phyloP scores from a whole-genome alignment of 2,329 filamentous ascomycete species.

The Beauveria rudraprayagi region DNA sequence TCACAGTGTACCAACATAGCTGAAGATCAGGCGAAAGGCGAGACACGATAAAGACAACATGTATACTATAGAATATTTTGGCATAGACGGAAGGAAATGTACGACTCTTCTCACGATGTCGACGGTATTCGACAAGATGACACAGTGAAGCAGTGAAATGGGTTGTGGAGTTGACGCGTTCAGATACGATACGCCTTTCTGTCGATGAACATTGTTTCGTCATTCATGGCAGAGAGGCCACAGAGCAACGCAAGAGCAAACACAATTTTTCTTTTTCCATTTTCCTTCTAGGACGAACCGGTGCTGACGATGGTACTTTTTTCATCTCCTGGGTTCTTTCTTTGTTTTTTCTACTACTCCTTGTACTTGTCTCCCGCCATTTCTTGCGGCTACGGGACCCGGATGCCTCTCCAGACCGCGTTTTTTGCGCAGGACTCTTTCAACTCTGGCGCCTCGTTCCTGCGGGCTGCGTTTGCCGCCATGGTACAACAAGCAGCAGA shows the following conservation, averaged over 20 bases:
- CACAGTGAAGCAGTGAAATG: conserved; percentile 12
- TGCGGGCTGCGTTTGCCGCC: background rate
- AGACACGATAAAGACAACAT: background rate
- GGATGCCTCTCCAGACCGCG: background rate
- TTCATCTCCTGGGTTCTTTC: too few species aligned
- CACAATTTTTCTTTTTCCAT: background rate
- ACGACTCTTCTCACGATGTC: conserved; percentile 10
- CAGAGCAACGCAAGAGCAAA: conserved; percentile 53
- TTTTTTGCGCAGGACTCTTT: background rate
- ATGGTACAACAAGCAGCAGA: background rate
- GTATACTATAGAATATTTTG: conserved; percentile 7
- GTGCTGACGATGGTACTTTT: background rate
- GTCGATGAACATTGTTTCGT: conserved; percentile 23
- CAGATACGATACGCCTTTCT: conserved; percentile 58
- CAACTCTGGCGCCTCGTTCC: background rate
- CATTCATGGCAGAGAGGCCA: conserved; percentile 49
- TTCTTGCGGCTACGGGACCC: background rate
- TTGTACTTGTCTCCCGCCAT: background rate
- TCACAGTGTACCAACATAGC: background rate
- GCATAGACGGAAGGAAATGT: conserved; percentile 9
- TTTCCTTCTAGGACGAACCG: background rate
- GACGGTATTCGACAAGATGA: conserved; percentile 19
- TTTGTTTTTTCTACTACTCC: background rate
- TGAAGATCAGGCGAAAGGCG: too few species aligned
- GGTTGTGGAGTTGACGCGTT: conserved; percentile 34